Conservation (phyloP, 2,329 filamentous ascomycete species). For the Xylariales sp. region DNA sequence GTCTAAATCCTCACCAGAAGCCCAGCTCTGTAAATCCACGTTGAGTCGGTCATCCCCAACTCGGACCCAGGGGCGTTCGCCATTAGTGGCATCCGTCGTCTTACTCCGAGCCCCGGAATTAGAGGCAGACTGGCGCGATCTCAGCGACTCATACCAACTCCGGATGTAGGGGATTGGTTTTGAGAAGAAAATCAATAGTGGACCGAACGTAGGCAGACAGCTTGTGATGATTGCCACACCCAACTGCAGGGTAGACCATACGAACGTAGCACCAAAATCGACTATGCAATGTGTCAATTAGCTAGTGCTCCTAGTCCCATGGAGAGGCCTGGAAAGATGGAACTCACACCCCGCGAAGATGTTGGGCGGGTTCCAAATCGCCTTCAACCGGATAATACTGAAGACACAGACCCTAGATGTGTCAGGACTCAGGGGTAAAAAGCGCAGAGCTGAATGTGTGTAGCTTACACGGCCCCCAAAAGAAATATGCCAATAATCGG, state of each 20-base stretch:
- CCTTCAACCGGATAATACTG: conserved; percentile 28
- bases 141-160: conserved; percentile 21
- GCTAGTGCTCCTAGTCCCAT: too few relatives aligned
- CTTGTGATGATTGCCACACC: conserved; percentile 34
- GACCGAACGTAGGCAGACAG: conserved; percentile 31
- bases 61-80: conserved; percentile 9
- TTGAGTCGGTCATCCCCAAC: neutral
- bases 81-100: neutral
- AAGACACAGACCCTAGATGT: conserved; percentile 27
- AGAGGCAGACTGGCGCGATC: neutral
- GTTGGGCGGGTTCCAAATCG: conserved; percentile 30
- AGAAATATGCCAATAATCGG: conserved; percentile 21
- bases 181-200: conserved; percentile 11
- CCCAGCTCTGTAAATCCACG: conserved; percentile 12
- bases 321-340: neutral
- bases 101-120: neutral
- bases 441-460: neutral
- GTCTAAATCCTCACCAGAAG: conserved; percentile 6
- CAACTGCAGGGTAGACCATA: conserved; percentile 25
- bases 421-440: neutral
- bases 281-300: conserved; percentile 9
- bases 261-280: conserved; percentile 17
- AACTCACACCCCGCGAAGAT: conserved; percentile 23
- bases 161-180: conserved; percentile 18
- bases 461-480: conserved; percentile 28